phyloP scores from a whole-genome alignment of 345 rosid species.

The Populus deltoides region DNA sequence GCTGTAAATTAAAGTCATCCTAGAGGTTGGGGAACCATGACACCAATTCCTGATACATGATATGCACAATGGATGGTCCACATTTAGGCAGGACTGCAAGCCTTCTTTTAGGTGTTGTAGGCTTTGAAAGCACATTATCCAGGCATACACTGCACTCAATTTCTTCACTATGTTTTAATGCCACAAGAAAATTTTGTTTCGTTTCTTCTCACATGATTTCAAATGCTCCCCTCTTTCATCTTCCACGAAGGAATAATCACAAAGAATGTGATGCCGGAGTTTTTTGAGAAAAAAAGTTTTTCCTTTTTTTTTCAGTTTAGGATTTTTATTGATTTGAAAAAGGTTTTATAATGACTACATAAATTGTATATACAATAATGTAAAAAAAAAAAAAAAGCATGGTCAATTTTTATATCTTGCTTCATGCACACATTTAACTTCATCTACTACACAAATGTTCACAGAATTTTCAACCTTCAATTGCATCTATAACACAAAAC shows the following conservation, averaged over 20 bases:
- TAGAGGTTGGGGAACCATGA: slow-evolving; percentile 60
- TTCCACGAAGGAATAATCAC: slow-evolving; percentile 49
- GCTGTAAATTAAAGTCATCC: slow-evolving; percentile 50
- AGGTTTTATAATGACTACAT: no score
- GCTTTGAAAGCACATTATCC: slow-evolving; percentile 59
- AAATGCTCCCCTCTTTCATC: slow-evolving; percentile 69
- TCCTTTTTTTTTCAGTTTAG: no score
- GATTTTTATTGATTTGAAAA: no score
- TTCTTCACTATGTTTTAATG: slow-evolving; percentile 50
- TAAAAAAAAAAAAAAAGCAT: no score
- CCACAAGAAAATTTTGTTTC: slow-evolving; percentile 51
- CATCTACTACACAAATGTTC: no score
- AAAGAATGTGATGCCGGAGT: no score
- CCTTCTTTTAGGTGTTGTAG: slow-evolving; percentile 54
- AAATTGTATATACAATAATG: no score
- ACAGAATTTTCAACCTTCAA: no score
- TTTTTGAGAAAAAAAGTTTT: no score
- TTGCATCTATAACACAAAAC: no score
- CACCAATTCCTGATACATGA: slow-evolving; percentile 72
- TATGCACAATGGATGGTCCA: slow-evolving; percentile 82
- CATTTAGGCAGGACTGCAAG: slow-evolving; percentile 76
- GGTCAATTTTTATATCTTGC: no score
- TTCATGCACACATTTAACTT: no score
- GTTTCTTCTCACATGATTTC: slow-evolving; percentile 48
- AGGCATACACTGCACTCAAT: slow-evolving; percentile 62